A percentile compares a stretch with the other conserved stretches of the same genome.
Conservation (phyloP, 164 flowering plant genomes). For the Vitis rotundifolia region DNA sequence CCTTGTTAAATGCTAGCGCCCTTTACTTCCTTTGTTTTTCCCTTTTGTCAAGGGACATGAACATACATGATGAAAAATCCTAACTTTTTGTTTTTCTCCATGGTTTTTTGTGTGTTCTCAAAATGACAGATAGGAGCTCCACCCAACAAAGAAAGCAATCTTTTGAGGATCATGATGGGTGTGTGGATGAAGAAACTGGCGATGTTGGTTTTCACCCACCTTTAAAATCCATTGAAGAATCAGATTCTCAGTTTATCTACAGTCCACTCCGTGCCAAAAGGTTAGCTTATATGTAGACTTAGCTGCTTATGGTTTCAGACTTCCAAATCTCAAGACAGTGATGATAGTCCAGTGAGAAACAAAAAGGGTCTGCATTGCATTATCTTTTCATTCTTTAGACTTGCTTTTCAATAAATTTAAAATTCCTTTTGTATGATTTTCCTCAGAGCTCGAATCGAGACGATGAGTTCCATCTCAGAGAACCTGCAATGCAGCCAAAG, state of each 20-base stretch:
- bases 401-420: not conserved
- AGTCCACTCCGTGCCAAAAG: slow-evolving; percentile 41
- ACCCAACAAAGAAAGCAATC: slow-evolving; percentile 34
- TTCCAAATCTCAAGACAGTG: slow-evolving; percentile 2
- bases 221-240: slow-evolving; percentile 29
- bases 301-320: not conserved
- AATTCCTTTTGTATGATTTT: slow-evolving; percentile 1
- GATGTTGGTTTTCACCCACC: slow-evolving; percentile 25
- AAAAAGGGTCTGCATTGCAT: slow-evolving; percentile 9
- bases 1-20: not conserved
- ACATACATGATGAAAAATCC: too few species aligned
- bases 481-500: slow-evolving; percentile 44
- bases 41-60: not conserved
- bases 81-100: not conserved
- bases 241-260: slow-evolving; percentile 32
- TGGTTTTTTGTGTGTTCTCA: not conserved
- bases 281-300: slow-evolving; percentile 22
- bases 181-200: slow-evolving; percentile 32
- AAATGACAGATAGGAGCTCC: slow-evolving; percentile 28
- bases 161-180: slow-evolving; percentile 40
- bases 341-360: slow-evolving; percentile 1
- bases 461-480: slow-evolving; percentile 33
- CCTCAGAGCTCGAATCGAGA: slow-evolving; percentile 48
- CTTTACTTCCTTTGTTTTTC: not conserved
- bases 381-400: slow-evolving; percentile 4